Evolutionary conservation across 2,329 filamentous ascomycete species (phyloP).

Genomic region (Tolypocladium ovalisporum): DNA sequence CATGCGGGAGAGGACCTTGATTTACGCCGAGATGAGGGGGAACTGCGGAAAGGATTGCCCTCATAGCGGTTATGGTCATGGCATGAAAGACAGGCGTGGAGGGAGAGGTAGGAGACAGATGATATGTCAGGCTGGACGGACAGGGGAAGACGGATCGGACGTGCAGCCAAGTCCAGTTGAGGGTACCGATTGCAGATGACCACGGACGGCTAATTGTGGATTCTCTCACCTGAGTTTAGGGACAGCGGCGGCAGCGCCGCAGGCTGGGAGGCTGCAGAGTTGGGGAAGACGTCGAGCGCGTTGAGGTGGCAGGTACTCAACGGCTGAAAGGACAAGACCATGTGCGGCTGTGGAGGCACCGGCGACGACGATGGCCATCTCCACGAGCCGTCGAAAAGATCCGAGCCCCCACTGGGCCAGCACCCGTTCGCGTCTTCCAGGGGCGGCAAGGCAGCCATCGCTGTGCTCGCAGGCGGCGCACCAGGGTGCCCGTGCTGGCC

Average conservation of each 20-base stretch:
- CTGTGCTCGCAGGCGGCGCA: background rate
- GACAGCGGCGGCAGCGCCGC: background rate
- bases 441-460: background rate
- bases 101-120: background rate
- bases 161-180: background rate
- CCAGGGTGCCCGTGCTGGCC: background rate
- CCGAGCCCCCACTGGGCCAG: background rate
- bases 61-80: background rate
- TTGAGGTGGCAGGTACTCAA: background rate
- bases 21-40: background rate
- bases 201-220: background rate
- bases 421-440: background rate
- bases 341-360: background rate
- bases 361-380: conserved; percentile 2
- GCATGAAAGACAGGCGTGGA: background rate
- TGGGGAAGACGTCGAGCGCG: background rate
- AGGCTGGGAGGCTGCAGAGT: background rate
- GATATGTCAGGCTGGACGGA: background rate
- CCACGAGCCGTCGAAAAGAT: conserved; percentile 3
- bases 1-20: background rate
- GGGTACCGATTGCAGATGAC: background rate
- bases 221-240: conserved; percentile 1
- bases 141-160: background rate
- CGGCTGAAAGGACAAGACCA: conserved; percentile 1
- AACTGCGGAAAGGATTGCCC: background rate